Percentiles rank a stretch among this genome's conserved stretches.
phyloP scores from a whole-genome alignment of 306 rosid genomes.

The Mimosa bimucronata region DNA sequence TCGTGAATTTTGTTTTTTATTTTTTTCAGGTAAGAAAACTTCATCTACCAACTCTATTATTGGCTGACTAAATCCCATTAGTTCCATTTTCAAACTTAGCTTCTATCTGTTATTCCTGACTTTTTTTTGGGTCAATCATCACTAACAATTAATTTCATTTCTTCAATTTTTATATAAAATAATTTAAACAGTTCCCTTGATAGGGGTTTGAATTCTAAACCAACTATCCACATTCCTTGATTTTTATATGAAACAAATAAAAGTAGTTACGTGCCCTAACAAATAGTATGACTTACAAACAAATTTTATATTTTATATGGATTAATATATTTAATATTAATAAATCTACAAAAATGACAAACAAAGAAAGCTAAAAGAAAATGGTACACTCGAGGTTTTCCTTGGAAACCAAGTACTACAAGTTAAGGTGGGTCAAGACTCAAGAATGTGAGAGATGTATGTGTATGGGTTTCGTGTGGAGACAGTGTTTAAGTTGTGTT shows the following conservation, averaged over 20 bases:
- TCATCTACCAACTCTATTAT: not conserved
- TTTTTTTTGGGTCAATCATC: not conserved
- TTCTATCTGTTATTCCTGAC: not conserved
- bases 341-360: too few relatives aligned
- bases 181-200: not conserved
- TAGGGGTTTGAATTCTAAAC: not conserved
- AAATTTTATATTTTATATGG: not conserved
- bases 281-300: not conserved
- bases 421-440: not conserved
- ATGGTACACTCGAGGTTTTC: not conserved
- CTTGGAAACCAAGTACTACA: not conserved
- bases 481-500: not conserved
- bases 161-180: not conserved
- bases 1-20: not conserved
- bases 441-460: not conserved
- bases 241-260: too few relatives aligned
- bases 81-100: not conserved
- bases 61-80: not conserved
- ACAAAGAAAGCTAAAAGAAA: not conserved
- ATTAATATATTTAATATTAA: too few relatives aligned
- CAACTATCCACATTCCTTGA: not conserved
- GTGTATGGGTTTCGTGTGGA: not conserved
- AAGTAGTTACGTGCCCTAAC: not conserved
- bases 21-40: not conserved
- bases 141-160: not conserved